Evolutionary conservation across 257 asterid species (phyloP), one percentile per base, ranked within the genome.

Genomic region (Thymus quinquecostatus): DNA sequence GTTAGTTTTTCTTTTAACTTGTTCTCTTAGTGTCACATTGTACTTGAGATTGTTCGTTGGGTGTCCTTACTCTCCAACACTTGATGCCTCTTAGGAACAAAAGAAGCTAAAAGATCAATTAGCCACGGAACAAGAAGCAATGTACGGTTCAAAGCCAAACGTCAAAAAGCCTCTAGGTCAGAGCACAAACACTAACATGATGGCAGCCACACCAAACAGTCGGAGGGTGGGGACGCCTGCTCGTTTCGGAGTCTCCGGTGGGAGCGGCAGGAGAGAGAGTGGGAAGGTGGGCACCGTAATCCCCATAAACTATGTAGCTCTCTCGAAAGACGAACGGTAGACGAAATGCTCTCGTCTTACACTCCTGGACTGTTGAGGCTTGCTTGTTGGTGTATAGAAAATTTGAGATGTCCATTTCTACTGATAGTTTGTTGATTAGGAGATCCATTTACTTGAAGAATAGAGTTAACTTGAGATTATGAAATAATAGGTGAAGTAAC

Each of bases 281-380:
- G 79, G 71, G 69, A 82, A 79, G 82, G 79, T 50, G 60, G 87
- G 83, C 36, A 66, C 28, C 60, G 81, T 71, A 13, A 83, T 83
- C 59, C 92, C 92, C 61, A 59, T 84, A 65, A 90, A 90, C 88
- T 87, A 90, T 13, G 95, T 90, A 3, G 92, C 95, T 70, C 89
- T 90, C 55, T 29, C 89, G 0, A 90, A 87, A 71, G 92, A 89
- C n/a, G 92, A 58, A 58, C 11, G 64, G 85, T 61, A 76, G 78
- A 67, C 62, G 51, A 2, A 40, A 41, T 38, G 54, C 9, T 33
- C 70, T 21, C 21, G 21, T 21, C 21, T 21, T 21, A 21, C 21
- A 21, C 21, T 21, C 21, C 21, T 21, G 21, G 21, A 21, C 70
- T 47, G 14, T 48, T 43, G 36, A 51, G 56, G 63, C 74, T 53